Percentiles rank a stretch among this genome's conserved stretches.
These are phyloP conservation scores for Penicillium salamii DNA, from an alignment of 495 filamentous ascomycete species.

Conservation along the genomic window DNA sequence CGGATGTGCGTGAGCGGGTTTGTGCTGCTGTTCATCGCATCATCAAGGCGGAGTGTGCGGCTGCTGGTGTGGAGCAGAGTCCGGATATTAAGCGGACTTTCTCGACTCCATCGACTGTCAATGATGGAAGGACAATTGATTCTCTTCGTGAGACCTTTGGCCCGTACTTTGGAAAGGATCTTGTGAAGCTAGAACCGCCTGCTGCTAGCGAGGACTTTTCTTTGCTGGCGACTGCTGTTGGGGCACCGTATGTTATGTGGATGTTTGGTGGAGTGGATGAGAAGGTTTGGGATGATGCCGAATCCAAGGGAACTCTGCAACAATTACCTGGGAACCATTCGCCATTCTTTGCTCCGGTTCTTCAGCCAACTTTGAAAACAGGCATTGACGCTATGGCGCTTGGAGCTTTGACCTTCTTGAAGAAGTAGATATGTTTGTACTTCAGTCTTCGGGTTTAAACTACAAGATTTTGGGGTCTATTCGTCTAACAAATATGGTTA, in stretches of 20 bases:
- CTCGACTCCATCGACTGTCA: constrained; percentile 49
- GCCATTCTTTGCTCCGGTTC: constrained; percentile 56
- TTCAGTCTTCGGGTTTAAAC: too few relatives aligned
- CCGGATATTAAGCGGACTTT: constrained; percentile 36
- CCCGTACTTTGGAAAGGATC: constrained; percentile 38
- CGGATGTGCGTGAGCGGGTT: constrained; percentile 39
- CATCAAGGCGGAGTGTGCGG: constrained; percentile 52
- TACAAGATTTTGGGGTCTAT: too few relatives aligned
- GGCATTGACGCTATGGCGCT: constrained; percentile 55
- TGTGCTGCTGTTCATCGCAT: constrained; percentile 48
- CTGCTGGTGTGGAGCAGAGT: constrained; percentile 34
- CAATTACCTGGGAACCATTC: constrained; percentile 57
- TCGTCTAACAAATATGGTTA: too few relatives aligned
- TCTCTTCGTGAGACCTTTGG: constrained; percentile 39
- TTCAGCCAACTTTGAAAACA: constrained; percentile 56
- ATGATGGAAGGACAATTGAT: constrained; percentile 43
- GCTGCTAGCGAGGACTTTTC: constrained; percentile 57
- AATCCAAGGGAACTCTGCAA: constrained; percentile 38
- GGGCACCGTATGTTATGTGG: constrained; percentile 54
- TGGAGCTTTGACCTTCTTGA: constrained; percentile 48
- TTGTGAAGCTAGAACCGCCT: constrained; percentile 23
- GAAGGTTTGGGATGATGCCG: constrained; percentile 45
- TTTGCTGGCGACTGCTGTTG: constrained; percentile 49
- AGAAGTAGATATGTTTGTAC: not conserved
- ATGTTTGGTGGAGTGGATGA: constrained; percentile 52